These are phyloP conservation scores for Cladosporium velox DNA, from an alignment of 2,329 filamentous ascomycete genomes.

Conservation along the genomic window DNA sequence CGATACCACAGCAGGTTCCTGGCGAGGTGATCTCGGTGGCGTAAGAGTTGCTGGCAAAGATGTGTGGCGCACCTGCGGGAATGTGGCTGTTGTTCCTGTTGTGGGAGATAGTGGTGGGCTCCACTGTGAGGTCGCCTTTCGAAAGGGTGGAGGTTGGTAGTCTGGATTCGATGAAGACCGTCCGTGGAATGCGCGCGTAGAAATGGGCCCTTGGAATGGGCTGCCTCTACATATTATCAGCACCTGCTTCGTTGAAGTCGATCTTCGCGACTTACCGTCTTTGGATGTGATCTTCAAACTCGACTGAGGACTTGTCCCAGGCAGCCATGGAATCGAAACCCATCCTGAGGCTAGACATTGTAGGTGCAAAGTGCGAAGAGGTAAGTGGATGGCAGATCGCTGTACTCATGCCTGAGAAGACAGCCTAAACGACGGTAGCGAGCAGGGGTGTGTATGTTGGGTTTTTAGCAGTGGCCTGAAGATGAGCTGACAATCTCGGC, in stretches of 20 bases:
- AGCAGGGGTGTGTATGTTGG: constrained; percentile 12
- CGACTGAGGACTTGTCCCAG: constrained; percentile 24
- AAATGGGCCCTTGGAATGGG: background rate
- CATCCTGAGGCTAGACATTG: constrained; percentile 21
- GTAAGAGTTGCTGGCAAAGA: constrained; percentile 22
- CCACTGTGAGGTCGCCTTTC: constrained; percentile 33
- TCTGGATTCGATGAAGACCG: constrained; percentile 14
- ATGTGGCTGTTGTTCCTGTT: constrained; percentile 24
- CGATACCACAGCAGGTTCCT: background rate
- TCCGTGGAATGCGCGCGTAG: background rate
- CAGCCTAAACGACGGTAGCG: background rate
- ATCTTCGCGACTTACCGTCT: constrained; percentile 21
- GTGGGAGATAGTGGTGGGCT: constrained; percentile 36
- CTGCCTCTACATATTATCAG: background rate
- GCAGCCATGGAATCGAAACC: constrained; percentile 32
- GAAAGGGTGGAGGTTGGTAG: constrained; percentile 30
- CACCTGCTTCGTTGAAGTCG: background rate
- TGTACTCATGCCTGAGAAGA: constrained; percentile 20
- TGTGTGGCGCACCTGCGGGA: constrained; percentile 18
- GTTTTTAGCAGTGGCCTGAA: background rate
- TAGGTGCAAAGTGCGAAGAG: background rate
- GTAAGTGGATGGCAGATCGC: constrained; percentile 11
- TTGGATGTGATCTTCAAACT: constrained; percentile 25
- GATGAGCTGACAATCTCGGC: constrained; percentile 12
- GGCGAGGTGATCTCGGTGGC: constrained; percentile 13